These are phyloP conservation scores for Exserohilum turcica DNA, from an alignment of 2,329 filamentous ascomycete genomes.

Conservation along the genomic window DNA sequence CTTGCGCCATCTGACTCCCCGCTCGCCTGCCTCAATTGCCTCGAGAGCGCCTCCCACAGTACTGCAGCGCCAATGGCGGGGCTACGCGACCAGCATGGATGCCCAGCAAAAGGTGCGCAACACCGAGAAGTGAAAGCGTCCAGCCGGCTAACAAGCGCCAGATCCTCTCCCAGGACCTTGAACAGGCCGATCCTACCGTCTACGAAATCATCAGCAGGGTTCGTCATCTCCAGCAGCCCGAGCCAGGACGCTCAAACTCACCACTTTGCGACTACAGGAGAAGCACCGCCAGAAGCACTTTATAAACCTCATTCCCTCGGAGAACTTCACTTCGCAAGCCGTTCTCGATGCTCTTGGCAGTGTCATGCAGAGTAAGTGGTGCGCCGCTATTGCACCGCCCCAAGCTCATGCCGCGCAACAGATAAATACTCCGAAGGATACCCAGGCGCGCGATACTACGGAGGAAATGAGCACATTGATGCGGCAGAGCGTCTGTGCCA, in stretches of 20 bases:
- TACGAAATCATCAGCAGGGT: constrained; percentile 92
- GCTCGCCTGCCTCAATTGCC: constrained; percentile 33
- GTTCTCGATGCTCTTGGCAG: constrained; percentile 94
- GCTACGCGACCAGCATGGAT: constrained; percentile 51
- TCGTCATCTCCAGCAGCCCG: constrained; percentile 30
- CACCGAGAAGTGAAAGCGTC: not conserved
- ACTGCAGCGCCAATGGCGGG: constrained; percentile 45
- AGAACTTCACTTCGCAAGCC: constrained; percentile 98
- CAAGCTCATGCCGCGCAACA: constrained; percentile 49
- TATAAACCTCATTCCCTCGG: constrained; percentile 98
- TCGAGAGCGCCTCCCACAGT: constrained; percentile 37
- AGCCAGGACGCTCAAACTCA: constrained; percentile 24
- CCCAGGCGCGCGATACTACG: constrained; percentile 97
- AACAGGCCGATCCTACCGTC: constrained; percentile 84
- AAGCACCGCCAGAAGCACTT: constrained; percentile 97
- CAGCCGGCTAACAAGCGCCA: constrained; percentile 46
- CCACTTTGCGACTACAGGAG: constrained; percentile 63
- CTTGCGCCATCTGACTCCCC: constrained; percentile 42
- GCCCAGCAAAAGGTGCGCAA: constrained; percentile 55
- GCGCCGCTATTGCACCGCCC: constrained; percentile 65
- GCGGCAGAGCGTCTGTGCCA: constrained; percentile 95
- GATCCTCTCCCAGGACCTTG: constrained; percentile 78
- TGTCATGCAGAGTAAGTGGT: constrained; percentile 51
- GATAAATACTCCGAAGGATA: constrained; percentile 99
- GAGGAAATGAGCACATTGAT: constrained; percentile 98